Base-by-base conservation (phyloP, 306 rosid species). In the Malus asiatica region DNA sequence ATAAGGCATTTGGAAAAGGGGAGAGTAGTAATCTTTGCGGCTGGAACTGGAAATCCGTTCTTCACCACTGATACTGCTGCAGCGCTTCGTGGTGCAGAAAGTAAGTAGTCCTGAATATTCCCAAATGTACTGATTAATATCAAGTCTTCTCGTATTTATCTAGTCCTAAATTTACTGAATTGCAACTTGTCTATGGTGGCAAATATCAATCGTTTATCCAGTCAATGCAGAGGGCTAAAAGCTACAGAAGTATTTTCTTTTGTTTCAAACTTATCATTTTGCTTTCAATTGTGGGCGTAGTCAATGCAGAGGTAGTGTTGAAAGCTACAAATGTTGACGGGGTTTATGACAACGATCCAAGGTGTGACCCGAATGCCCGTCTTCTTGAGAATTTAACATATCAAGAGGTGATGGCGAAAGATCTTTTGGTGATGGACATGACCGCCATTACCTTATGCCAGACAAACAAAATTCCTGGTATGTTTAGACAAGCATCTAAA, bases 271-370 rank as follows among this genome's bases (percentile, higher is more conserved):
- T 73, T 70, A 29, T 76, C 73, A n/a, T 48, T 46, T 40, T 42
- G 53, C 61, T 16, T 73, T 78, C 69, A 33, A 59, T 78, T 75
- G 48, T 76, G 51, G 76, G 19, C 70, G 72, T 89, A 95, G 98
- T 95, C 79, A 92, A 90, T 75, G 98, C 98, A 33, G 97, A 95
- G 88, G 97, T 95, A 48, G 96, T 95, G 61, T 90, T 95, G 84
- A 95, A 95, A 89, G 98, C 98, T 33, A 92, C 98, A 63, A 95
- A 92, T 68, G 98, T 95, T 68, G 97, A 95, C 38, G 97, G 97
- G 48, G 98, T 95, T 62, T 95, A 60, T 22, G 90, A 95, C 2
- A 90, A 88, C 13, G 90, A 95, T 76, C 97, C 98, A 18, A 89
- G 83, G 87, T 27, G 11, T 51, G 90, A 95, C 80, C 93, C 97